Evolutionary conservation across 192 early-diverging fungal genomes (phyloP).

Genomic region (Coemansia erecta): DNA sequence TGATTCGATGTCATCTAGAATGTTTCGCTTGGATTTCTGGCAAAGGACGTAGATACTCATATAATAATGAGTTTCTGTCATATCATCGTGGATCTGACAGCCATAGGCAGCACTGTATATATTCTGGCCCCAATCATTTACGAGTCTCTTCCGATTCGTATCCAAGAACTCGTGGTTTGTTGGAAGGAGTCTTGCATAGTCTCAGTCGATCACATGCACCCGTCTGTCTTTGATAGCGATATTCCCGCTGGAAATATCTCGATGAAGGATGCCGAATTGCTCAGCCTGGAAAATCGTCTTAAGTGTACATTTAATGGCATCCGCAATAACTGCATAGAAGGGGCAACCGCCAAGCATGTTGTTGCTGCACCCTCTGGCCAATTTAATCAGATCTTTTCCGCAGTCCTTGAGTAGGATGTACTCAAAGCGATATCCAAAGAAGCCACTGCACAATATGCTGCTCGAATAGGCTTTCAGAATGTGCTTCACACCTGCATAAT

Average conservation of each 20-base stretch:
- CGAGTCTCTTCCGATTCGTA: neutral
- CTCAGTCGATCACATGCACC: conserved; percentile 15
- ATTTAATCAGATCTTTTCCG: neutral
- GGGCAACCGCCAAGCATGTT: neutral
- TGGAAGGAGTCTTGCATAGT: neutral
- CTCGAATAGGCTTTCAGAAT: neutral
- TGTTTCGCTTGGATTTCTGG: neutral
- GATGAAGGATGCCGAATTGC: conserved; percentile 7
- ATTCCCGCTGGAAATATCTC: conserved; percentile 11
- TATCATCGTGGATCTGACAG: neutral
- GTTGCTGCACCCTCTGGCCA: neutral
- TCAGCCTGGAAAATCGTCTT: neutral
- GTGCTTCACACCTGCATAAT: neutral
- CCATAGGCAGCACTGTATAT: neutral
- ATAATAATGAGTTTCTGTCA: neutral
- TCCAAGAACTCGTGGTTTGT: neutral
- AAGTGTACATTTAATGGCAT: neutral
- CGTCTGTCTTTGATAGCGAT: neutral
- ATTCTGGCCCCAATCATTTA: neutral
- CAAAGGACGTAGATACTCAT: conserved; percentile 13
- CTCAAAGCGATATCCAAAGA: neutral
- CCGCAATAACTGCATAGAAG: neutral
- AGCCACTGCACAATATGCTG: neutral
- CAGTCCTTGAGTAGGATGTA: neutral
- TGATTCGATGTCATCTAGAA: conserved; percentile 15